These are phyloP conservation scores for Eremothecium cymbalariae DNA, from an alignment of 1,139 yeast species.

Conservation along the genomic window DNA sequence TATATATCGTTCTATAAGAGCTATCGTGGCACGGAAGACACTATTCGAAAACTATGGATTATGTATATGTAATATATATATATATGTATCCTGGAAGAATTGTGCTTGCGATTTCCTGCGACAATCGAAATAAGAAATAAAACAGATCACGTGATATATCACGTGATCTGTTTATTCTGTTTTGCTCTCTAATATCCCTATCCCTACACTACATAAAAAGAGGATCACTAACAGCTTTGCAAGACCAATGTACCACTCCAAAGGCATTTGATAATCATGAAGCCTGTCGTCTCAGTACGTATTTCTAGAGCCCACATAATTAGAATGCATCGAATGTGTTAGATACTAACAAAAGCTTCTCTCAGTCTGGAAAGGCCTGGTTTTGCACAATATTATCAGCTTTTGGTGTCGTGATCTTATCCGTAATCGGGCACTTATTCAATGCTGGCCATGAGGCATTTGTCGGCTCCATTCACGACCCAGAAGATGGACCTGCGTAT, in stretches of 20 bases:
- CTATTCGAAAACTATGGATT: too few relatives aligned
- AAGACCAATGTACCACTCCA: background rate
- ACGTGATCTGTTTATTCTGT: too few relatives aligned
- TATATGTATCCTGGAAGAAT: too few relatives aligned
- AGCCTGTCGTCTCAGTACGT: constrained; percentile 41
- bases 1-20: too few relatives aligned
- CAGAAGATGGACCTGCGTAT: constrained; percentile 80
- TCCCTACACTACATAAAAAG: too few relatives aligned
- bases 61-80: too few relatives aligned
- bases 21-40: too few relatives aligned
- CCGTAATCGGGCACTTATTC: constrained; percentile 78
- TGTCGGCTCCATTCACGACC: constrained; percentile 87
- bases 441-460: constrained; percentile 76
- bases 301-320: background rate
- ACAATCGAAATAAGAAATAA: too few relatives aligned
- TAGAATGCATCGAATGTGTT: background rate
- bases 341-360: constrained; percentile 9
- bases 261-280: constrained; percentile 31
- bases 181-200: too few relatives aligned
- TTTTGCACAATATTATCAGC: constrained; percentile 89
- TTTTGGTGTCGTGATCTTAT: constrained; percentile 79
- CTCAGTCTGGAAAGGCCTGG: constrained; percentile 77
- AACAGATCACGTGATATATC: too few relatives aligned
- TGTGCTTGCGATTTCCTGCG: too few relatives aligned
- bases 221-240: background rate